Conservation (phyloP, 2,329 filamentous ascomycete genomes). For the Furcasterigmium sp. region DNA sequence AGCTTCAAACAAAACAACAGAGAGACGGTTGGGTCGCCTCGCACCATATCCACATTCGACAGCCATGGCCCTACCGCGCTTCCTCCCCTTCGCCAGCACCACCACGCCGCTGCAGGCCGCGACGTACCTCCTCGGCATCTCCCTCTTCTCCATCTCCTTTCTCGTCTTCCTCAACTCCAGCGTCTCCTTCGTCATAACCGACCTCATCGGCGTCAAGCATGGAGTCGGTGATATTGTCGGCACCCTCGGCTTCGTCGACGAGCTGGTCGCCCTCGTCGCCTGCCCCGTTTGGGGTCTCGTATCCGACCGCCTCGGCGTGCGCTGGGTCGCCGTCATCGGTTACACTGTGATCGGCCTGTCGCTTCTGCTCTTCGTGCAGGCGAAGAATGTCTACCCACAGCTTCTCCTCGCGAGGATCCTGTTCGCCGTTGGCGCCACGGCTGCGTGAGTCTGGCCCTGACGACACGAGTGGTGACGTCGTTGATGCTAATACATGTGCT, state of each 20-base stretch:
- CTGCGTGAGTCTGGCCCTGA: constrained; percentile 50
- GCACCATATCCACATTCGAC: background rate
- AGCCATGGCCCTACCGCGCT: constrained; percentile 33
- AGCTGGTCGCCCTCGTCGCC: constrained; percentile 74
- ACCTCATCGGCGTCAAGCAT: constrained; percentile 69
- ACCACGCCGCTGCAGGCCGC: constrained; percentile 59
- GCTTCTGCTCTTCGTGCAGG: constrained; percentile 78
- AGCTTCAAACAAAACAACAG: too few species aligned
- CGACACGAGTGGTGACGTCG: background rate
- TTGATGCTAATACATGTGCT: background rate
- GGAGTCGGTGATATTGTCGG: constrained; percentile 76
- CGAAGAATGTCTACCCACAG: constrained; percentile 81
- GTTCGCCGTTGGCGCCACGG: constrained; percentile 90
- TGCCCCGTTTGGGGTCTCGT: constrained; percentile 76
- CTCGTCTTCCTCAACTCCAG: constrained; percentile 85
- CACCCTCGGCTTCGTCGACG: constrained; percentile 79
- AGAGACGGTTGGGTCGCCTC: too few species aligned
- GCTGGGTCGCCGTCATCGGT: constrained; percentile 68
- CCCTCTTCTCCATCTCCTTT: constrained; percentile 83
- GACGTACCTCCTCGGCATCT: constrained; percentile 76
- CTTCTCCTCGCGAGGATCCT: constrained; percentile 77
- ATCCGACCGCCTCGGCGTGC: constrained; percentile 71
- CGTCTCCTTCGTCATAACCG: constrained; percentile 79
- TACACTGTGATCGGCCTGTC: constrained; percentile 77
- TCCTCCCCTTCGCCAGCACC: constrained; percentile 53